Evolutionary conservation across 768 basidiomycete genomes (phyloP).

Genomic region (Lactarius sp.): DNA sequence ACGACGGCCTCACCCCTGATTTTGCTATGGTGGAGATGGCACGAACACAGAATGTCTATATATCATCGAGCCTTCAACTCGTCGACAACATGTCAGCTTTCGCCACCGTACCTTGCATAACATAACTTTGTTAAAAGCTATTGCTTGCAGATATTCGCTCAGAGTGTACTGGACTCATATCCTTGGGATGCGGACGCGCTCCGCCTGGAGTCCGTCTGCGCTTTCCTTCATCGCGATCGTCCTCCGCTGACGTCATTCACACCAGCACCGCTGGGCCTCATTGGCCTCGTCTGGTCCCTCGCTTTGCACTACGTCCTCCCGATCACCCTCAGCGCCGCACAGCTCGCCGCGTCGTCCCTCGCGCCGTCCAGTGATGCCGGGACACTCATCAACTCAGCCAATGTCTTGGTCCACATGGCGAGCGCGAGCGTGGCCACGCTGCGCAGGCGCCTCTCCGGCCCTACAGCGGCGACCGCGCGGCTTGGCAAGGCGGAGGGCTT

Average conservation of each 20-base stretch:
- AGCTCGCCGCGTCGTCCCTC: constrained; percentile 2
- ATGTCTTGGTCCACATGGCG: constrained; percentile 13
- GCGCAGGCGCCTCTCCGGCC: background rate
- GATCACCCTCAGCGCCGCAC: background rate
- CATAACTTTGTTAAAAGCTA: background rate
- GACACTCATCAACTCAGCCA: constrained; percentile 8
- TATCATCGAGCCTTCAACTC: constrained; percentile 12
- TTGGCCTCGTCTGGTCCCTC: background rate
- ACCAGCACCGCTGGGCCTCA: background rate
- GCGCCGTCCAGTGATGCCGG: background rate
- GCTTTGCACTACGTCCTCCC: constrained; percentile 4
- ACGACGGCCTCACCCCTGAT: background rate
- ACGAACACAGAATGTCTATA: background rate
- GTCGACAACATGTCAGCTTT: constrained; percentile 10
- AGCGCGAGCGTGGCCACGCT: constrained; percentile 5
- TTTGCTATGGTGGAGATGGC: background rate
- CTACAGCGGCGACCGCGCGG: background rate
- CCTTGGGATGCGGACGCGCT: background rate
- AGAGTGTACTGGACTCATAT: constrained; percentile 5
- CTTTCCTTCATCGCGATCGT: background rate
- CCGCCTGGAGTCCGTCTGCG: background rate
- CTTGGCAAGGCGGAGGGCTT: background rate
- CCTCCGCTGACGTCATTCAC: background rate
- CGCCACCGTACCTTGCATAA: too few species aligned
- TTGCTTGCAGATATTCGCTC: constrained; percentile 8